phyloP scores from a whole-genome alignment of 2,329 filamentous ascomycete species.

The Drechslerella stenobrocha region DNA sequence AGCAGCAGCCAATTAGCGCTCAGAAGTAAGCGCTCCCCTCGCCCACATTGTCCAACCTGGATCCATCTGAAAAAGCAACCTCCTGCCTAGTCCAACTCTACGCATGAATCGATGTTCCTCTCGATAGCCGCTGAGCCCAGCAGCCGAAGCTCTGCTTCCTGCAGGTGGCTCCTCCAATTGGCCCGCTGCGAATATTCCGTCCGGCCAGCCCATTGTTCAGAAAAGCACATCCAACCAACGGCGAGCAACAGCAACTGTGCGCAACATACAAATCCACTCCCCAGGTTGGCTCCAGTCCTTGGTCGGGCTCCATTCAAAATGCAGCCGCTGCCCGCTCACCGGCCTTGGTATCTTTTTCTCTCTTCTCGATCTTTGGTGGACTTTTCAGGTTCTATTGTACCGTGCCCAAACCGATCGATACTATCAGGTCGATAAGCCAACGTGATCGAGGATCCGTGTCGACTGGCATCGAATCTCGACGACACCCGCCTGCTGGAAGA shows the following conservation, averaged over 20 bases:
- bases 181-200: conserved; percentile 16
- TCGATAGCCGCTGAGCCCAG: conserved; percentile 24
- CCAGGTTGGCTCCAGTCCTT: neutral
- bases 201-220: conserved; percentile 12
- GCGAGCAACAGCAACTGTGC: conserved; percentile 9
- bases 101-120: neutral
- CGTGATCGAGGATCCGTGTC: neutral
- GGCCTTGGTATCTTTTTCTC: conserved; percentile 10
- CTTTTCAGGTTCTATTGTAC: conserved; percentile 7
- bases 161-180: conserved; percentile 24
- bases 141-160: conserved; percentile 7
- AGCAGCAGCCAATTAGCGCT: conserved; percentile 32
- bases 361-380: conserved; percentile 38
- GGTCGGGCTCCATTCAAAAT: conserved; percentile 29
- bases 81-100: neutral
- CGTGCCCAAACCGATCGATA: conserved; percentile 8
- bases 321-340: conserved; percentile 35
- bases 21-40: conserved; percentile 31
- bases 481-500: conserved; percentile 43
- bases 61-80: conserved; percentile 10
- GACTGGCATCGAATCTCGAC: neutral
- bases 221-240: conserved; percentile 16
- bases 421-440: conserved; percentile 4
- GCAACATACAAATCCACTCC: neutral
- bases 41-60: neutral